Evolutionary conservation across 2,329 filamentous ascomycete species (phyloP), one percentile per base, ranked within the genome.

Genomic region (Orbilia oligospora): DNA sequence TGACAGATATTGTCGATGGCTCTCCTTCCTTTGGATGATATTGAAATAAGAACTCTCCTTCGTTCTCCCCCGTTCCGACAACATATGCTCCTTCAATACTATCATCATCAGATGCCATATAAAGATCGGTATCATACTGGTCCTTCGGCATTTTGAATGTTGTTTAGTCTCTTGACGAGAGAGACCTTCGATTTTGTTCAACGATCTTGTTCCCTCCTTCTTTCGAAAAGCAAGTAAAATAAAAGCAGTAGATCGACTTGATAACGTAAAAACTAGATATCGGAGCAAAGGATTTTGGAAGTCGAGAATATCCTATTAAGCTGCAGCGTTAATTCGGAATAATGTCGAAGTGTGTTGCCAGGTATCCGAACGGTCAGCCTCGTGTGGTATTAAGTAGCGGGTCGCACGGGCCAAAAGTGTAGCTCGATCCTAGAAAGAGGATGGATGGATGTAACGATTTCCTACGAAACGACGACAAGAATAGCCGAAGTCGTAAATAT

Each of bases 21-120:
- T 77, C 67, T 24, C 73, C 73, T 14, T 67, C 61, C 49, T 55
- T 30, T 18, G 73, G 73, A 71, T 71, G 68, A 48, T 71, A 77
- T 55, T 77, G 73, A 33, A 77, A 77, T 18, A 77, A 61, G 38
- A 77, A 77, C 51, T 77, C 73, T 18, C 73, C 73, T 44, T 77
- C 49, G 38, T 77, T 77, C 46, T 77, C 73, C 0, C 73, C 73
- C 2, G 67, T 71, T 36, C 73, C 73, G 12, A 77, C 68, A 14
- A 77, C 44, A 38, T 63, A 77, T 18, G 71, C 73, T 10, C 73
- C 73, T 30, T 77, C 73, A n/a, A 77, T 71, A 9, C 44, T 67
- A 22, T 77, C 73, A 51, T 77, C 73, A 30, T 77, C 73, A 14
- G 73, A 77, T 22, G 73, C 73, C 61, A 71, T 67, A 46, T 68